Evolutionary conservation across 495 filamentous ascomycete genomes (phyloP).

Genomic region (Penicillium pulvis): DNA sequence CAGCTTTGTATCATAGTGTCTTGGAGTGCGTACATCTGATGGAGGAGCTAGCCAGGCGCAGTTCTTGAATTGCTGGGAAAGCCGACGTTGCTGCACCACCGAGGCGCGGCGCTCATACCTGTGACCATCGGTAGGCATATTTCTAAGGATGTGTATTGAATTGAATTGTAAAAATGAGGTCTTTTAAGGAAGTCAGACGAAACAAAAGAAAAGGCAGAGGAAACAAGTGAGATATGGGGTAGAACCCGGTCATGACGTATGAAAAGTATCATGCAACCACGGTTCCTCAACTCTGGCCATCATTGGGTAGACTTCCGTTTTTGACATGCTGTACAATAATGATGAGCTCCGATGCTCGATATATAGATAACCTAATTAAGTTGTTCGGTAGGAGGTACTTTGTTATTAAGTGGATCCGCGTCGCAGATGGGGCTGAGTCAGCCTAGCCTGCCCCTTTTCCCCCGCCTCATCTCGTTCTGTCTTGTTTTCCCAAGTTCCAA

Average conservation of each 20-base stretch:
- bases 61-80: constrained; percentile 25
- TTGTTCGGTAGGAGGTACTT: constrained; percentile 3
- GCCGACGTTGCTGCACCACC: constrained; percentile 33
- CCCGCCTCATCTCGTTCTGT: constrained; percentile 26
- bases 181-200: not conserved
- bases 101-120: constrained; percentile 37
- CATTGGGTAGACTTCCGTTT: not conserved
- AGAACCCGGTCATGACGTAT: constrained; percentile 4
- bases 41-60: constrained; percentile 27
- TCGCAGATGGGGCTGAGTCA: constrained; percentile 19
- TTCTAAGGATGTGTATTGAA: not conserved
- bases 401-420: constrained; percentile 8
- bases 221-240: not conserved
- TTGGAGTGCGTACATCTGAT: constrained; percentile 22
- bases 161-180: not conserved
- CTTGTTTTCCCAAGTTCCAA: constrained; percentile 15
- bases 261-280: constrained; percentile 3
- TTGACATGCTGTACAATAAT: no score
- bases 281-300: not conserved
- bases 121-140: not conserved
- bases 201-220: no score
- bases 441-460: constrained; percentile 44
- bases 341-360: not conserved
- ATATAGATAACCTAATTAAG: not conserved
- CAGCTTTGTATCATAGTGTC: not conserved